Percentiles rank a stretch among this genome's conserved stretches.
Conservation (phyloP, 2,329 filamentous ascomycete species). For the Pezicula rhizophila region DNA sequence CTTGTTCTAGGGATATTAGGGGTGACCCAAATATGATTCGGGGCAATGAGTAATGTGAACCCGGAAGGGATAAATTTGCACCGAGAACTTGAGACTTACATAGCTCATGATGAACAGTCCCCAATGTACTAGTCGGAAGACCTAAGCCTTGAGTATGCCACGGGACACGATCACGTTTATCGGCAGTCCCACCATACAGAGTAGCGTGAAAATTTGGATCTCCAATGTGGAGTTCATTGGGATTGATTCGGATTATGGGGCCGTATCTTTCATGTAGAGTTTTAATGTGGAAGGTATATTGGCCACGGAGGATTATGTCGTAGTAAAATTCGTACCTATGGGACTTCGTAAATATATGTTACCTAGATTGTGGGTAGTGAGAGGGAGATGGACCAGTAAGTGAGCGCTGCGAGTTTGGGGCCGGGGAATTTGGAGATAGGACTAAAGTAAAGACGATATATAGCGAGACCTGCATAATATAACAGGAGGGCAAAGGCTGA, state of each 20-base stretch:
- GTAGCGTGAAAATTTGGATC: slow-evolving; percentile 32
- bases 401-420: slow-evolving; percentile 24
- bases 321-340: slow-evolving; percentile 31
- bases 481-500: not conserved
- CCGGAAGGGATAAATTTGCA: too few species aligned
- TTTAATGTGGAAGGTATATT: slow-evolving; percentile 36
- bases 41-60: too few species aligned
- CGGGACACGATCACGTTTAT: slow-evolving; percentile 10
- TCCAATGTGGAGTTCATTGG: slow-evolving; percentile 34
- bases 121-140: slow-evolving; percentile 5
- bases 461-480: slow-evolving; percentile 3
- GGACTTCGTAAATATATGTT: not conserved
- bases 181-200: slow-evolving; percentile 25
- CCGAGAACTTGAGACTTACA: not conserved
- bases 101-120: slow-evolving; percentile 5
- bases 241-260: slow-evolving; percentile 29
- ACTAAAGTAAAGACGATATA: slow-evolving; percentile 21
- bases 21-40: too few species aligned
- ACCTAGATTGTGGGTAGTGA: not conserved
- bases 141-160: slow-evolving; percentile 9
- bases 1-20: too few species aligned
- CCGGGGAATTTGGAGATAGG: slow-evolving; percentile 18
- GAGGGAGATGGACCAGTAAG: slow-evolving; percentile 6
- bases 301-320: slow-evolving; percentile 34
- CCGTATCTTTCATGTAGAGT: slow-evolving; percentile 38